phyloP scores from a whole-genome alignment of 495 filamentous ascomycete species.

The Aspergillus heteromorphus region DNA sequence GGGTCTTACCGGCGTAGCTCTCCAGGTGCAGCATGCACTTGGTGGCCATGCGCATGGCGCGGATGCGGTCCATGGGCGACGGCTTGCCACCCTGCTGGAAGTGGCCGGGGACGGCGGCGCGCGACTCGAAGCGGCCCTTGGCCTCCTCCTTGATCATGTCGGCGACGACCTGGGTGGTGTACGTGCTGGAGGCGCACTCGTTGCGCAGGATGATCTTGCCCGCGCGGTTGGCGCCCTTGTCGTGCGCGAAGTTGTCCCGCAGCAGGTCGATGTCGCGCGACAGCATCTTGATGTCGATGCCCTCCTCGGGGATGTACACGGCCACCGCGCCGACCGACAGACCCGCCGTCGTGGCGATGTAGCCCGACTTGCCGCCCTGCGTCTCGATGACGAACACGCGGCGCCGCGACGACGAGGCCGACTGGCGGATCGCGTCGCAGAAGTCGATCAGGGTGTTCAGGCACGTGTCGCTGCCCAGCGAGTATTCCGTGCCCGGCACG shows the following conservation, averaged over 20 bases:
- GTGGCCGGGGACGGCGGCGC: slow-evolving; percentile 89
- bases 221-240: slow-evolving; percentile 84
- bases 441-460: slow-evolving; percentile 94
- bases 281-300: slow-evolving; percentile 90
- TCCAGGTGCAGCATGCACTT: slow-evolving; percentile 89
- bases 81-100: slow-evolving; percentile 95
- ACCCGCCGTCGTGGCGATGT: slow-evolving; percentile 86
- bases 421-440: slow-evolving; percentile 96
- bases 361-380: slow-evolving; percentile 91
- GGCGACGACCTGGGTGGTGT: slow-evolving; percentile 87
- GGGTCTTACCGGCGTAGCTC: slow-evolving; percentile 58
- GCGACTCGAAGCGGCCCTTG: slow-evolving; percentile 86
- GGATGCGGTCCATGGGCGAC: slow-evolving; percentile 90
- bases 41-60: slow-evolving; percentile 86
- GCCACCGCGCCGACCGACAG: slow-evolving; percentile 87
- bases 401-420: slow-evolving; percentile 83
- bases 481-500: slow-evolving; percentile 96
- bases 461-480: slow-evolving; percentile 93
- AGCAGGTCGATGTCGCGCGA: slow-evolving; percentile 86
- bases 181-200: slow-evolving; percentile 84
- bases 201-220: slow-evolving; percentile 94
- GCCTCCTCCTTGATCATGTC: slow-evolving; percentile 95
- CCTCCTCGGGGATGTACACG: slow-evolving; percentile 96
- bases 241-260: slow-evolving; percentile 74
- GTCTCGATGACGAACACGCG: slow-evolving; percentile 98